Evolutionary conservation across 192 early-diverging fungal genomes (phyloP).

Genomic region (Allomyces macrogynus): DNA sequence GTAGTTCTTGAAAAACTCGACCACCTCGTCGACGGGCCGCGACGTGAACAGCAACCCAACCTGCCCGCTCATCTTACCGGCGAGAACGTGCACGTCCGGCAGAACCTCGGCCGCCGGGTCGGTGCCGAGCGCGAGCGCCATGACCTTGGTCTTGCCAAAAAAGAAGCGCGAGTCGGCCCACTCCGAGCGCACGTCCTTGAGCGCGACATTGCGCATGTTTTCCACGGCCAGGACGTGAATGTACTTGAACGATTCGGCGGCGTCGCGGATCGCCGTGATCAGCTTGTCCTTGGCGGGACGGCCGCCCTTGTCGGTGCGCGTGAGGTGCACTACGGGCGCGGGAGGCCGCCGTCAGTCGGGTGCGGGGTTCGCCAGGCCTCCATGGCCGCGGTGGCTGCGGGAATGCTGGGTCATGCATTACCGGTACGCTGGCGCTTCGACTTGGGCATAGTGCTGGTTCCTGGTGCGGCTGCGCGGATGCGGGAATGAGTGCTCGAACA

Average conservation of each 20-base stretch:
- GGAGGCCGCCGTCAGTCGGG: neutral
- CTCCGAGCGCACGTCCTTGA: slow-evolving; percentile 62
- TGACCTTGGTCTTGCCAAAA: slow-evolving; percentile 77
- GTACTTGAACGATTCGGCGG: slow-evolving; percentile 44
- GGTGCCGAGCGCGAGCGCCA: slow-evolving; percentile 80
- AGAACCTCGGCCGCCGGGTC: slow-evolving; percentile 61
- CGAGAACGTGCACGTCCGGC: slow-evolving; percentile 35
- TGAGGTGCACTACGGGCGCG: slow-evolving; percentile 49
- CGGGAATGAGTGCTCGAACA: no score
- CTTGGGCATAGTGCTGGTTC: slow-evolving; percentile 27
- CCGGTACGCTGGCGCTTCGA: slow-evolving; percentile 41
- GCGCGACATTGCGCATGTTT: slow-evolving; percentile 83
- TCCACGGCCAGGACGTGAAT: slow-evolving; percentile 70
- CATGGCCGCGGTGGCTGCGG: no score
- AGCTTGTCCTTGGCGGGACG: slow-evolving; percentile 51
- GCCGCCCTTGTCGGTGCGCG: slow-evolving; percentile 70
- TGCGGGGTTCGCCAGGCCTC: no score
- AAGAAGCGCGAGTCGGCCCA: slow-evolving; percentile 59
- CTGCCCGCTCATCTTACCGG: slow-evolving; percentile 47
- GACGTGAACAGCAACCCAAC: slow-evolving; percentile 83
- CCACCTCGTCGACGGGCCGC: slow-evolving; percentile 29
- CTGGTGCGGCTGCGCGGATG: no score
- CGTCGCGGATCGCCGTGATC: slow-evolving; percentile 21
- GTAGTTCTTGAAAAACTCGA: slow-evolving; percentile 38
- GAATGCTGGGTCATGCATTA: no score